Base-by-base conservation (phyloP, 345 rosid species). In the Cardamine chenopodiifolia region DNA sequence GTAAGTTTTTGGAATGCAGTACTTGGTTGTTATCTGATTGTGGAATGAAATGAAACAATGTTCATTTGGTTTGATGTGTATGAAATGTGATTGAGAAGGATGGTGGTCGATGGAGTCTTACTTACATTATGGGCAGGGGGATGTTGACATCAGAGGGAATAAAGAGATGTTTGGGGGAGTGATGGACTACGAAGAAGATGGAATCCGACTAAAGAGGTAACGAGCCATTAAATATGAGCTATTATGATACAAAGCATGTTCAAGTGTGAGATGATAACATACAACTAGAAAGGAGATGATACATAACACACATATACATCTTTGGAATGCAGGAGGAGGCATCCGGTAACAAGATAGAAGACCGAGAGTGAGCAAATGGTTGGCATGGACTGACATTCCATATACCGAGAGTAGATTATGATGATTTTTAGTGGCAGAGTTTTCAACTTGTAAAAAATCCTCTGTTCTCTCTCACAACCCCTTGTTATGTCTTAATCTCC, bases 51-150 rank as follows among this genome's bases (percentile, higher is more conserved):
- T 19, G 18, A 32, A 55, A 44, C 37, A 55, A 55, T 19, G 65
- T 23, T 32, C 31, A 20, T 20, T 9, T 57, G 72, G 32, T 57
- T 37, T 57, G 61, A 35, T 61, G 20, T 37, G 13, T 67, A 4
- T 58, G 54, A 55, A 23, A 23, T 56, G 47, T 56, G 35, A 47
- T 65, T 65, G 72, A 64, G 58, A 65, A 74, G 66, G 59, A 66
- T 19, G 52, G 20, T 75, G 68, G 78, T 92, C 93, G 96, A 90
- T 90, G 86, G 84, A 71, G 92, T 79, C 94, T 90, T 92, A 90
- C 98, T 95, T 95, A 95, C 97, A 39, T 89, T 84, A 86, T 96
- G 96, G 90, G 90, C 99, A 92, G 99, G 99, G 86, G 58, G 94
- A 90, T 72, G 39, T 79, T 74, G 97, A 88, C 73, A 85, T 78